A percentile compares a stretch with the other conserved stretches of the same genome.
phyloP scores from a whole-genome alignment of 192 early-diverging fungal genomes.

The Gigaspora rosea region DNA sequence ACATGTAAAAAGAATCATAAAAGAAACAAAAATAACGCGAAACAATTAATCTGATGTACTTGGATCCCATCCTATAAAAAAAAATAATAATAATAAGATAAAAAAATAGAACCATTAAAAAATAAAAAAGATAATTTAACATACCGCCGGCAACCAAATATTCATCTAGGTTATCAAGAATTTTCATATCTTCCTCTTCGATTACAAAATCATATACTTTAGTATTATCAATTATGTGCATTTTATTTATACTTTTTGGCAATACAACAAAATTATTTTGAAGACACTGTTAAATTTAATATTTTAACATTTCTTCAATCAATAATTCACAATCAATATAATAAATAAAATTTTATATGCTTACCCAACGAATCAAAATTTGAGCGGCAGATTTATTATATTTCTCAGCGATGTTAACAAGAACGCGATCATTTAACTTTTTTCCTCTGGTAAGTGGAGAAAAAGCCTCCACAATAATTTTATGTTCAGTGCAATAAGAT shows the following conservation, averaged over 20 bases:
- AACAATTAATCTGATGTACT: constrained; percentile 13
- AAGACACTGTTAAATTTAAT: constrained; percentile 31
- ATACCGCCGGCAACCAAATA: constrained; percentile 33
- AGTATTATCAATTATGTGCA: constrained; percentile 57
- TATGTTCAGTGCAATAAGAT: constrained; percentile 45
- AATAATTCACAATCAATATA: background rate
- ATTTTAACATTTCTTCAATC: background rate
- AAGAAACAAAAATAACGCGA: no score
- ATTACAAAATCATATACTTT: constrained; percentile 62
- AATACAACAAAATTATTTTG: constrained; percentile 59
- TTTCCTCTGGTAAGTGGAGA: constrained; percentile 54
- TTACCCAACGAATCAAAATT: constrained; percentile 58
- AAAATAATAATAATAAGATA: background rate
- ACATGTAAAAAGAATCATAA: no score
- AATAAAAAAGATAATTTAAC: background rate
- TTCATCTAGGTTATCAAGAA: constrained; percentile 56
- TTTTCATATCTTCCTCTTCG: constrained; percentile 56
- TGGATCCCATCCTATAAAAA: constrained; percentile 42
- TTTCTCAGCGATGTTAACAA: constrained; percentile 52
- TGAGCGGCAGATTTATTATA: constrained; percentile 58
- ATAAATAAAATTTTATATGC: background rate
- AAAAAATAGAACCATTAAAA: background rate
- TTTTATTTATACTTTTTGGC: constrained; percentile 56
- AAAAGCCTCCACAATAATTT: constrained; percentile 58
- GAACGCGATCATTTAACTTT: constrained; percentile 49